A percentile compares a stretch with the other conserved stretches of the same genome.
These are phyloP conservation scores for Solanum hybrid DNA, from an alignment of 305 asterid genomes.

Conservation along the genomic window DNA sequence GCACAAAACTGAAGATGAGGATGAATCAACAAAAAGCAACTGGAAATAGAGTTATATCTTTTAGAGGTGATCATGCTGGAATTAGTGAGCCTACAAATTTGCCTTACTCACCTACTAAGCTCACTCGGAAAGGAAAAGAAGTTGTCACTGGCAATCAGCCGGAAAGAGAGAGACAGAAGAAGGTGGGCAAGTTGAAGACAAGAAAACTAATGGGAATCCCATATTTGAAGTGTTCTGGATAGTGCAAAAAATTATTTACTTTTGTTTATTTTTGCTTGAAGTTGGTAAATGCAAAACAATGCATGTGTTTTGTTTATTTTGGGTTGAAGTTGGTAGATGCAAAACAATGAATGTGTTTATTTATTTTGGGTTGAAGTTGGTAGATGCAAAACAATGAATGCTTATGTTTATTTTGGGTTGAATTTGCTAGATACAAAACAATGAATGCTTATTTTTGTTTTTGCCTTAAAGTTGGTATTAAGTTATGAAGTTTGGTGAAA, in stretches of 20 bases:
- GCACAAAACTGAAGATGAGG: too few relatives aligned
- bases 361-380: not conserved
- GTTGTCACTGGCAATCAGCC: not conserved
- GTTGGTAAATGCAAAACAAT: not conserved
- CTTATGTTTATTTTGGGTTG: not conserved
- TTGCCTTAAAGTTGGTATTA: too few relatives aligned
- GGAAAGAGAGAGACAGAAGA: not conserved
- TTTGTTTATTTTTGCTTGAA: not conserved
- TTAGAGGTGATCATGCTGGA: not conserved
- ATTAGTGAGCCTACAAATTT: not conserved
- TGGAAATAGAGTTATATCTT: too few relatives aligned
- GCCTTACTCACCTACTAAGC: too few relatives aligned
- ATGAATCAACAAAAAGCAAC: too few relatives aligned
- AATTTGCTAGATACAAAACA: not conserved
- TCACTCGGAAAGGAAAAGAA: not conserved
- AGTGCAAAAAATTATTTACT: not conserved
- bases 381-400: not conserved
- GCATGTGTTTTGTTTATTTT: not conserved
- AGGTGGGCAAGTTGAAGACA: not conserved
- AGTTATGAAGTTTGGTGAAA: not conserved
- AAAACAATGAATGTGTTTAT: not conserved
- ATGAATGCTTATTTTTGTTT: too few relatives aligned
- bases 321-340: not conserved
- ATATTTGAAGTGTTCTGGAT: not conserved
- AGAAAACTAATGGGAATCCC: not conserved